A percentile compares a stretch with the other conserved stretches of the same genome.
phyloP scores from a whole-genome alignment of 805 yeast species.

The Gaillardinia entomophila region DNA sequence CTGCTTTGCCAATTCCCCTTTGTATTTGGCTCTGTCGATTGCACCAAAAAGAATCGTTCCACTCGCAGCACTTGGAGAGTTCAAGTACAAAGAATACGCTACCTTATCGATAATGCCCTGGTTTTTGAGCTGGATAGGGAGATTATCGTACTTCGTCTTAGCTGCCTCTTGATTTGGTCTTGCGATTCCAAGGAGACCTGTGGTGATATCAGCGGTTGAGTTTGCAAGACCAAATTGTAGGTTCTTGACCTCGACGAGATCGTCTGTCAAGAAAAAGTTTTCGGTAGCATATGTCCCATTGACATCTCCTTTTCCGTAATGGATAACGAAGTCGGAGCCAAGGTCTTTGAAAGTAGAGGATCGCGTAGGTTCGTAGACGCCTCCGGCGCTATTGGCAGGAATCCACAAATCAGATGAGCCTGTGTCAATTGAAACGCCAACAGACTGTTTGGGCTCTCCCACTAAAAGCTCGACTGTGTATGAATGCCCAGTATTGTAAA shows the following conservation, averaged over 20 bases:
- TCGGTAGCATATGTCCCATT: not conserved
- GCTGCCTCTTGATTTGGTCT: slow-evolving; percentile 8
- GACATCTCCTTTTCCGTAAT: not conserved
- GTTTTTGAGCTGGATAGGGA: slow-evolving; percentile 9
- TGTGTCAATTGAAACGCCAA: not conserved
- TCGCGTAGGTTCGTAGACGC: not conserved
- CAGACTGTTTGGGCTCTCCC: no score
- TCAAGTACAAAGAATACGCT: slow-evolving; percentile 2
- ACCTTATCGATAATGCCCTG: slow-evolving; percentile 9
- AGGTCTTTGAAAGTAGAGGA: not conserved
- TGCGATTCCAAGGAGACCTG: slow-evolving; percentile 14
- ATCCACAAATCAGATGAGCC: not conserved
- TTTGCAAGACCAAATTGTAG: not conserved
- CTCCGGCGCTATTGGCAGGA: not conserved
- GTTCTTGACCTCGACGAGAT: not conserved
- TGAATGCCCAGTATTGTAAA: slow-evolving; percentile 4
- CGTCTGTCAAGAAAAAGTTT: not conserved
- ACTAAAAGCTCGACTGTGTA: no score
- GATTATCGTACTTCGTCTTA: slow-evolving; percentile 10
- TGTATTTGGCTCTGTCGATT: slow-evolving; percentile 13
- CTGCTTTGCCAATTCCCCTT: slow-evolving; percentile 3
- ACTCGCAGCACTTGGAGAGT: slow-evolving; percentile 1
- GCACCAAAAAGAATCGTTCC: slow-evolving; percentile 14
- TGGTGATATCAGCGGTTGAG: no score
- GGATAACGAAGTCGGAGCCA: not conserved